These are phyloP conservation scores for Herpetospermum pedunculosum DNA, from an alignment of 306 rosid species.

Conservation along the genomic window DNA sequence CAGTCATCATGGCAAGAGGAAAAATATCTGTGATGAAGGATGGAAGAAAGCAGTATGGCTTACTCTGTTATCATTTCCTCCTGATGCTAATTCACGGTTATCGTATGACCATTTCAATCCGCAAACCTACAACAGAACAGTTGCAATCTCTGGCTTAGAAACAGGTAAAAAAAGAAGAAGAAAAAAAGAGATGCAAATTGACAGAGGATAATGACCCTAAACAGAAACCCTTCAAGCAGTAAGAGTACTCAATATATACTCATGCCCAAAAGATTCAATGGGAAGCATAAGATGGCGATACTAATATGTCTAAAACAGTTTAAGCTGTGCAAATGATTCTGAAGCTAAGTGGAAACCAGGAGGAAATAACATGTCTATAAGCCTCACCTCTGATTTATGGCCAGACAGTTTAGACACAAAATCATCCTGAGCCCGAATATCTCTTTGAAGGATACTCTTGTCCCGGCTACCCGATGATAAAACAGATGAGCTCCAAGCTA, in stretches of 20 bases:
- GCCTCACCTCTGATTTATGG: conserved; percentile 82
- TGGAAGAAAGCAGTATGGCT: conserved; percentile 15
- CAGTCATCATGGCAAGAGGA: conserved; percentile 12
- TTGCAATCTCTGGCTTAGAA: conserved; percentile 11
- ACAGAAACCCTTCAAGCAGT: not conserved
- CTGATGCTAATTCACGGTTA: conserved; percentile 96
- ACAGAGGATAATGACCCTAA: not conserved
- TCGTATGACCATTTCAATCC: conserved; percentile 96
- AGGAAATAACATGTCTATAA: not conserved
- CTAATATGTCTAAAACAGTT: not conserved
- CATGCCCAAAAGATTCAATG: not conserved
- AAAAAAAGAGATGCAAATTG: not conserved
- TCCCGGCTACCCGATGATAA: conserved; percentile 87
- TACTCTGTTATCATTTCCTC: conserved; percentile 97
- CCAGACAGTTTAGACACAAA: conserved; percentile 79
- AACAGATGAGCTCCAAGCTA: conserved; percentile 82
- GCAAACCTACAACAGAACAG: conserved; percentile 57
- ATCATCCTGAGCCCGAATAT: conserved; percentile 80
- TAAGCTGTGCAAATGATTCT: not conserved
- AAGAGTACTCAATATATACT: not conserved
- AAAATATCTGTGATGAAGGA: no score
- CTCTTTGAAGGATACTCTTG: conserved; percentile 83
- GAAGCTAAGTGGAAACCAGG: not conserved
- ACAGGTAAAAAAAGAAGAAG: not conserved
- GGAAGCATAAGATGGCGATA: not conserved